Conservation (phyloP, 2,329 filamentous ascomycete genomes). For the Pseudogymnoascus sp. region DNA sequence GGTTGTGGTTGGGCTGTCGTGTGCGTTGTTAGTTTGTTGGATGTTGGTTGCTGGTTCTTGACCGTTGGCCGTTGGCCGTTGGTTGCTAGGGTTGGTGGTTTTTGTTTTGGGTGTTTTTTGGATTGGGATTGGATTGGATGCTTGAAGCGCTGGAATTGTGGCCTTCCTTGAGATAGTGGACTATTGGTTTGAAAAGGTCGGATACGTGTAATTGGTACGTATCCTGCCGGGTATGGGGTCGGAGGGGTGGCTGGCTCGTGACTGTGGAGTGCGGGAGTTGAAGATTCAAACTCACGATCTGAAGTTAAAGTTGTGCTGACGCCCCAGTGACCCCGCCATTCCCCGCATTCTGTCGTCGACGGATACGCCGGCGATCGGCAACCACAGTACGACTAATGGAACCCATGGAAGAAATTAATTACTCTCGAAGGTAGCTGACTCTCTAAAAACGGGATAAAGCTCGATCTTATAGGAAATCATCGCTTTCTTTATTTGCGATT, state of each 20-base stretch:
- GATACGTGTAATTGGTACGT: background rate
- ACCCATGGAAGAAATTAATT: background rate
- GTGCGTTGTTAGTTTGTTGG: background rate
- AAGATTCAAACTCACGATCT: background rate
- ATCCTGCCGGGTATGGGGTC: background rate
- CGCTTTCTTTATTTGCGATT: background rate
- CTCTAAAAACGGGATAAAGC: background rate
- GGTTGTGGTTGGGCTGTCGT: background rate
- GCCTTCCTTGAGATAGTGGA: background rate
- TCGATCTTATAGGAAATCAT: background rate
- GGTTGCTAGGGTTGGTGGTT: background rate
- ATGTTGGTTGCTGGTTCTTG: background rate
- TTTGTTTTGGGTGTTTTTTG: background rate
- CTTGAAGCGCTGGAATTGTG: background rate
- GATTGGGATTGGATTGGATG: background rate
- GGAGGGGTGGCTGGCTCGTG: background rate
- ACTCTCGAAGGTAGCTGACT: background rate
- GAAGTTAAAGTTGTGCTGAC: background rate
- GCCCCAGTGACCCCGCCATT: background rate
- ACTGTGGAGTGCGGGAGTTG: background rate
- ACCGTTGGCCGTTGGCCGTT: background rate
- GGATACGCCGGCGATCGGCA: background rate
- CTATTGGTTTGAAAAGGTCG: background rate
- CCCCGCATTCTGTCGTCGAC: conserved; percentile 1
- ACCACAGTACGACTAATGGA: background rate